Conservation (phyloP, 164 flowering plant species). For the Magnolia officinalis region DNA sequence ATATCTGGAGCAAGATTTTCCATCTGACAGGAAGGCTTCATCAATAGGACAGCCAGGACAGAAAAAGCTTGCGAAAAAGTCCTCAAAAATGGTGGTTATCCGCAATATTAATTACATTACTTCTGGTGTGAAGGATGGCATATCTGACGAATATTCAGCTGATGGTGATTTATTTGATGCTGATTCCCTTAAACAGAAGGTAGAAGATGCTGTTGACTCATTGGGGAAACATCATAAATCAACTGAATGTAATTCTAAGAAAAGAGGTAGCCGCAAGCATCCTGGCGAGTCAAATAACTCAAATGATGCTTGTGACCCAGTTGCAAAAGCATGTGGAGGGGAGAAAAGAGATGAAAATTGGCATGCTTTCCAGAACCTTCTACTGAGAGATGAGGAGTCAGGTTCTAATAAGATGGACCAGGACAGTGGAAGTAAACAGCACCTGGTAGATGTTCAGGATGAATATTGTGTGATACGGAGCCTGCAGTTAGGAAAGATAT, state of each 20-base stretch:
- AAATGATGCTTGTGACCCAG: conserved; percentile 23
- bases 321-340: conserved; percentile 23
- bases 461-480: conserved; percentile 25
- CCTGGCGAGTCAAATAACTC: conserved; percentile 13
- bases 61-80: conserved; percentile 50
- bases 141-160: conserved; percentile 43
- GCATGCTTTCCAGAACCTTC: conserved; percentile 75
- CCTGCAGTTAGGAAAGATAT: conserved; percentile 24
- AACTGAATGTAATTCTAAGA: conserved; percentile 37
- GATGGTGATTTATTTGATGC: conserved; percentile 57
- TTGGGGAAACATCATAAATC: conserved; percentile 53
- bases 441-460: conserved; percentile 26
- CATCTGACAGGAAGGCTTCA: conserved; percentile 22
- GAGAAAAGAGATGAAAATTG: conserved; percentile 46
- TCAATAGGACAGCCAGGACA: conserved; percentile 26
- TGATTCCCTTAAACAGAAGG: conserved; percentile 56
- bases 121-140: conserved; percentile 43
- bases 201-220: conserved; percentile 72
- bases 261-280: conserved; percentile 35
- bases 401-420: conserved; percentile 17
- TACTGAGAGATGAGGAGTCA: conserved; percentile 52
- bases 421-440: conserved; percentile 10
- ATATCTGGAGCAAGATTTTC: conserved; percentile 11
- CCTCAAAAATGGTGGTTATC: conserved; percentile 77
- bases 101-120: conserved; percentile 85